A percentile compares a stretch with the other conserved stretches of the same genome.
These are phyloP conservation scores for Pyrenophora seminiperda DNA, from an alignment of 2,329 filamentous ascomycete genomes.

Conservation along the genomic window DNA sequence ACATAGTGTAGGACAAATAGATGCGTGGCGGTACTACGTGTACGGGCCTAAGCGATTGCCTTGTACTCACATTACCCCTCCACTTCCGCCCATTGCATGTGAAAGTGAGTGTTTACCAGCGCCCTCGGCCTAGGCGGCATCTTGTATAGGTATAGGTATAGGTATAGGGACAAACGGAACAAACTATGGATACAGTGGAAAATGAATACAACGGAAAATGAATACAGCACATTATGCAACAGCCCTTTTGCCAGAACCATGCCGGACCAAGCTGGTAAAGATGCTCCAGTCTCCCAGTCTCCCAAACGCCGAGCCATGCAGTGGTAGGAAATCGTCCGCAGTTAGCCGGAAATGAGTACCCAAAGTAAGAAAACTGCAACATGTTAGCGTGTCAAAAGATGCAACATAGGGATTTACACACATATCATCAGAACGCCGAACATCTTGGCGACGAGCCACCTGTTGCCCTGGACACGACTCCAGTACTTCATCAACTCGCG, in stretches of 20 bases:
- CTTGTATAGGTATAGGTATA: not conserved
- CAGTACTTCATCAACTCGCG: conserved; percentile 96
- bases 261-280: conserved; percentile 15
- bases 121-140: not conserved
- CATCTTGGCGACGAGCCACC: conserved; percentile 88
- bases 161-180: conserved; percentile 2
- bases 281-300: conserved; percentile 23
- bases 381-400: conserved; percentile 23
- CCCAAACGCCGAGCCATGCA: conserved; percentile 28
- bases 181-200: not conserved
- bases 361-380: conserved; percentile 60
- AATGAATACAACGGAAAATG: conserved; percentile 16
- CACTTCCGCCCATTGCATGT: too few species aligned
- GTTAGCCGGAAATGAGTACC: conserved; percentile 67
- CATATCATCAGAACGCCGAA: conserved; percentile 94
- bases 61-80: too few species aligned
- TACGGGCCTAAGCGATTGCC: too few species aligned
- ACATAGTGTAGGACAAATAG: too few species aligned
- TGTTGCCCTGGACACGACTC: conserved; percentile 89
- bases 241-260: conserved; percentile 1
- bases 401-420: conserved; percentile 37
- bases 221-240: conserved; percentile 16
- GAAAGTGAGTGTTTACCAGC: too few species aligned
- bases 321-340: conserved; percentile 1
- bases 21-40: too few species aligned